Percentiles rank a stretch among this genome's conserved stretches.
These are phyloP conservation scores for Cyberlindnera euphorbiae DNA, from an alignment of 805 yeast species.

Conservation along the genomic window DNA sequence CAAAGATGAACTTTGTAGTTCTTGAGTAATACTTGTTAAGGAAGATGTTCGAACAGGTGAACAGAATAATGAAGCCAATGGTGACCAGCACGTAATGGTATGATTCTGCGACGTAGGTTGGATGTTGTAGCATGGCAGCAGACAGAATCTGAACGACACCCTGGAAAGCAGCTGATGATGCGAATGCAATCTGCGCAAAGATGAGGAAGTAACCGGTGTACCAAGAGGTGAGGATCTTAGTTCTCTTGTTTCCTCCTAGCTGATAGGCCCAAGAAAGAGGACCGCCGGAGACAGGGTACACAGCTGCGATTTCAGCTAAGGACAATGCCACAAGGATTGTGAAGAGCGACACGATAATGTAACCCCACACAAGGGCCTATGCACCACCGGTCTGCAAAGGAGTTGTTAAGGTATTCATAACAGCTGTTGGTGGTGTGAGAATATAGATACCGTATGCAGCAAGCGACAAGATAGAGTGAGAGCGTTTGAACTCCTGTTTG, in stretches of 20 bases:
- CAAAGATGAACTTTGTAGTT: conserved; percentile 17
- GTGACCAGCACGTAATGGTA: conserved; percentile 22
- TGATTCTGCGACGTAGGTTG: conserved; percentile 14
- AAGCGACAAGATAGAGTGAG: conserved; percentile 21
- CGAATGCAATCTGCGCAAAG: conserved; percentile 25
- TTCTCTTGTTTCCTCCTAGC: conserved; percentile 23
- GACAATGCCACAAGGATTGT: conserved; percentile 23
- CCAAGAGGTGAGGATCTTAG: conserved; percentile 27
- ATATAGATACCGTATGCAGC: conserved; percentile 25
- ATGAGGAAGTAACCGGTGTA: conserved; percentile 29
- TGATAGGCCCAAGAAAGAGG: conserved; percentile 33
- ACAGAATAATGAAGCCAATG: conserved; percentile 23
- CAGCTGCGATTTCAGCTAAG: conserved; percentile 31
- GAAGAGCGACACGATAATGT: conserved; percentile 23
- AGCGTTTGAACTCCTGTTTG: conserved; percentile 25
- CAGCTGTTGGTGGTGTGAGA: conserved; percentile 25
- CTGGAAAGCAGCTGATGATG: conserved; percentile 25
- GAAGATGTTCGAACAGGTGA: conserved; percentile 21
- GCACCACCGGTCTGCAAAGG: conserved; percentile 25
- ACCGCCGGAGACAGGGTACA: conserved; percentile 31
- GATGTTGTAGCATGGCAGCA: conserved; percentile 18
- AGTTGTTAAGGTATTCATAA: conserved; percentile 23
- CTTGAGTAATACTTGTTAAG: conserved; percentile 23
- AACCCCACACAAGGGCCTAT: conserved; percentile 27
- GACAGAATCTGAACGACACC: conserved; percentile 23